These are phyloP conservation scores for Erodium moschatum DNA, from an alignment of 441 rosid species.

Conservation along the genomic window DNA sequence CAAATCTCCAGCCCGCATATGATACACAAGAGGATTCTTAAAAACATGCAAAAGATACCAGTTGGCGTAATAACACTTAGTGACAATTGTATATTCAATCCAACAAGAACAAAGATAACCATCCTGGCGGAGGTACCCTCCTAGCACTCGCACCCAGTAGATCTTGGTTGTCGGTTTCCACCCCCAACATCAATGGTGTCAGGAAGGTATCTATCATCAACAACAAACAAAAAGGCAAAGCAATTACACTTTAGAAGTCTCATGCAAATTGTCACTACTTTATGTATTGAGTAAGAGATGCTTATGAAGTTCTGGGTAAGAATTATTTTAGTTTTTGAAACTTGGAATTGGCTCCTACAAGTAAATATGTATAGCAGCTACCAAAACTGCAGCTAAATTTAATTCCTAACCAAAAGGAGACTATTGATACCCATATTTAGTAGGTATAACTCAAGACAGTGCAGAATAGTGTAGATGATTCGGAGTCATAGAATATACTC, in stretches of 20 bases:
- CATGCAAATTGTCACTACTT: too few relatives aligned
- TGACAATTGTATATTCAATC: slow-evolving; percentile 1
- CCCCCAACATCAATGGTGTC: slow-evolving; percentile 58
- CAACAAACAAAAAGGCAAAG: slow-evolving; percentile 17
- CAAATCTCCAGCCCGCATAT: too few relatives aligned
- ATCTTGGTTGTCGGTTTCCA: slow-evolving; percentile 48
- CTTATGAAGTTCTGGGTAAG: too few relatives aligned
- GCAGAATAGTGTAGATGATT: background rate
- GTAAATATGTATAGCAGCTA: too few relatives aligned
- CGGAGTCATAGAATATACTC: slow-evolving; percentile 18
- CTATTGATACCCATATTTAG: background rate
- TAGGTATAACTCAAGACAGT: background rate
- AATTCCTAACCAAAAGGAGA: background rate
- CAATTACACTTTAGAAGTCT: background rate
- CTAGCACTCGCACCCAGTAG: slow-evolving; percentile 63
- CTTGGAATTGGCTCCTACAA: too few relatives aligned
- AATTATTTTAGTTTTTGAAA: too few relatives aligned
- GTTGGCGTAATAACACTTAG: too few relatives aligned
- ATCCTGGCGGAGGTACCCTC: background rate
- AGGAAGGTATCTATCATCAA: slow-evolving; percentile 45
- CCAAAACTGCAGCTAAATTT: background rate
- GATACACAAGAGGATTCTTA: too few relatives aligned
- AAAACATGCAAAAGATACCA: too few relatives aligned
- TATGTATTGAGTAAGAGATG: too few relatives aligned
- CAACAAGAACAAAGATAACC: background rate